phyloP scores from a whole-genome alignment of 805 yeast genomes.

The Metschnikowia lachancei region DNA sequence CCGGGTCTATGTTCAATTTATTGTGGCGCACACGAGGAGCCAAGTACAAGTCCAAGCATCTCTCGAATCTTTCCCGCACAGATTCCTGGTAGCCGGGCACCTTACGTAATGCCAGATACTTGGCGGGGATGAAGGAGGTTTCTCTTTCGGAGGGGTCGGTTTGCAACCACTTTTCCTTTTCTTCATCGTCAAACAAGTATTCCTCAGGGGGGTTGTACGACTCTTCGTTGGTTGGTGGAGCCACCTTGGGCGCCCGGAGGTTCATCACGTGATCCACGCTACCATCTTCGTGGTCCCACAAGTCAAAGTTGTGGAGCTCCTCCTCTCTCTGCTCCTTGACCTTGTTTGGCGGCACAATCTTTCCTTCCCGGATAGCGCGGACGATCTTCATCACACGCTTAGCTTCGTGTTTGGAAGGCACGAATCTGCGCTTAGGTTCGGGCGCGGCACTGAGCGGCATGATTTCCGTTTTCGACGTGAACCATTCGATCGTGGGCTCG shows the following conservation, averaged over 20 bases:
- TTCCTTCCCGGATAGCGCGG: slow-evolving; percentile 92
- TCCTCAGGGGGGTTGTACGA: slow-evolving; percentile 98
- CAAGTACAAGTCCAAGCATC: slow-evolving; percentile 87
- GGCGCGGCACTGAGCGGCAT: slow-evolving; percentile 94
- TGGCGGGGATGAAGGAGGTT: slow-evolving; percentile 75
- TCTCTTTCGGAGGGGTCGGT: slow-evolving; percentile 76
- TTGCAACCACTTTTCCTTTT: slow-evolving; percentile 65
- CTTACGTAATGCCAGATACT: slow-evolving; percentile 75
- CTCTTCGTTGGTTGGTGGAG: slow-evolving; percentile 96
- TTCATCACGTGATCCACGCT: slow-evolving; percentile 80
- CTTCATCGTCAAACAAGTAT: slow-evolving; percentile 78
- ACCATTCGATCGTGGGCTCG: slow-evolving; percentile 95
- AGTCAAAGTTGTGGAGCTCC: slow-evolving; percentile 60
- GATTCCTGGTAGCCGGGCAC: slow-evolving; percentile 91
- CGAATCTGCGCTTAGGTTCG: slow-evolving; percentile 95
- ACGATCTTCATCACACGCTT: slow-evolving; percentile 95
- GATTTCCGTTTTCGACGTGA: slow-evolving; percentile 74
- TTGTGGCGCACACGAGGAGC: slow-evolving; percentile 95
- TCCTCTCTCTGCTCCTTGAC: slow-evolving; percentile 51
- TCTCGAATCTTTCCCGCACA: slow-evolving; percentile 87
- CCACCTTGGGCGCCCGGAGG: slow-evolving; percentile 88
- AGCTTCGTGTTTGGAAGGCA: slow-evolving; percentile 96
- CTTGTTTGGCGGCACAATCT: slow-evolving; percentile 73
- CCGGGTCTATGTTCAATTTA: slow-evolving; percentile 92
- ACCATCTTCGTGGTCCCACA: slow-evolving; percentile 66